Evolutionary conservation across 345 rosid genomes (phyloP), one percentile per base, ranked within the genome.

Genomic region (Pelargonium nanum): DNA sequence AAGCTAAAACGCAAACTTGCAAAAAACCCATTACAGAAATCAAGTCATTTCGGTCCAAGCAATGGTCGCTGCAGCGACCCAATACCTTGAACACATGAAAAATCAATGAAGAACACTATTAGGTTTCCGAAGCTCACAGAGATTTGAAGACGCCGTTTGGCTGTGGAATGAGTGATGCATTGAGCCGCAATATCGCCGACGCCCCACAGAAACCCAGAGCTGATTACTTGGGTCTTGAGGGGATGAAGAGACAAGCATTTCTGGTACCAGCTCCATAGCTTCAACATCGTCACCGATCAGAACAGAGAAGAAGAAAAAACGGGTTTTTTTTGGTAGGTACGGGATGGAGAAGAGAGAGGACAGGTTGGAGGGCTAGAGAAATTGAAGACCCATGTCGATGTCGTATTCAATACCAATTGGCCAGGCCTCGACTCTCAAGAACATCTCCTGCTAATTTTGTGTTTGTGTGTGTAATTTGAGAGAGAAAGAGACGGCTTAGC

Each of bases 151-250:
- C 74, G 85, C 28, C 56, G 66, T 64, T 69, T 72, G 0, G 91
- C 75, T 19, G 95, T 89, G 60, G 89, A 72, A 63, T 89, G 89
- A 59, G 95, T 89, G 81, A 85, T 77, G 83, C 69, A 83, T 67
- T 92, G 95, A 65, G 96, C 98, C 50, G 91, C 79, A 67, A 92
- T 72, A 74, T 92, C 96, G 58, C 96, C 95, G 26, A 75, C 69
- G 72, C 88, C 87, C 98, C 98, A 92, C 1, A 92, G 86, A 55
- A 87, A 63, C 16, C 96, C 98, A n/a, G 96, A 92, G 79, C 95
- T 87, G 52, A 92, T 67, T 58, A 87, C 78, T 71, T 92, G 98
- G 44, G 95, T 89, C 81, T 89, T 87, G 60, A 92, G 65, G 0
- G 98, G 93, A 67, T 87, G 87, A 57, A 75, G 64, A 25, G 82